Evolutionary conservation across 148 eudicot genomes (phyloP).

Genomic region (Salicornia ramosissima): DNA sequence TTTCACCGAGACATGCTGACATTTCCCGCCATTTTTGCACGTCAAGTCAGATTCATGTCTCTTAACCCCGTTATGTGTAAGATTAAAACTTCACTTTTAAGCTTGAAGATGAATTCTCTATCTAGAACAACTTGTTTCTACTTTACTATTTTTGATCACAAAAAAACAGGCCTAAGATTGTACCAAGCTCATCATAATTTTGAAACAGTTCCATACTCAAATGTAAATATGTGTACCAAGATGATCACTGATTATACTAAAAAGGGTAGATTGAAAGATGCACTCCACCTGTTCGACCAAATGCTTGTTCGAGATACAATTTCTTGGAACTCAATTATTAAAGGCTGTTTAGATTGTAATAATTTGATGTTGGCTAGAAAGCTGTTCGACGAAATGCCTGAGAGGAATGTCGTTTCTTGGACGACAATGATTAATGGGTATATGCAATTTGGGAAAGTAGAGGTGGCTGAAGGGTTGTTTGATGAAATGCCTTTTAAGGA

Average conservation of each 20-base stretch:
- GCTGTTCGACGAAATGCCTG: slow-evolving; percentile 63
- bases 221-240: slow-evolving; percentile 49
- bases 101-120: neutral
- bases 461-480: slow-evolving; percentile 57
- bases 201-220: slow-evolving; percentile 30
- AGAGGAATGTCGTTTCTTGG: slow-evolving; percentile 64
- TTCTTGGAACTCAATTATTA: slow-evolving; percentile 66
- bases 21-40: slow-evolving; percentile 5
- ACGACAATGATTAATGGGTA: slow-evolving; percentile 74
- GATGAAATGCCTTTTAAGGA: slow-evolving; percentile 60
- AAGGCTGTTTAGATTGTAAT: slow-evolving; percentile 74
- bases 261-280: slow-evolving; percentile 41
- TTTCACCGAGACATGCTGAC: neutral
- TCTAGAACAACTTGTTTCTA: neutral
- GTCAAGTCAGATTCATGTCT: neutral
- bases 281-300: slow-evolving; percentile 60
- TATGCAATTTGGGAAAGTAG: slow-evolving; percentile 43
- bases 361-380: slow-evolving; percentile 36
- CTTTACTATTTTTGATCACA: slow-evolving; percentile 29
- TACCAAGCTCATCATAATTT: slow-evolving; percentile 29
- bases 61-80: neutral
- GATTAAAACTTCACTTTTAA: neutral
- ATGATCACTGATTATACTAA: slow-evolving; percentile 36
- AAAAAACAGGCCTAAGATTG: slow-evolving; percentile 20
- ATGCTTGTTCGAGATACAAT: slow-evolving; percentile 54